Evolutionary conservation across 2,329 filamentous ascomycete species (phyloP).

Genomic region (Colletotrichum chrysophilum): DNA sequence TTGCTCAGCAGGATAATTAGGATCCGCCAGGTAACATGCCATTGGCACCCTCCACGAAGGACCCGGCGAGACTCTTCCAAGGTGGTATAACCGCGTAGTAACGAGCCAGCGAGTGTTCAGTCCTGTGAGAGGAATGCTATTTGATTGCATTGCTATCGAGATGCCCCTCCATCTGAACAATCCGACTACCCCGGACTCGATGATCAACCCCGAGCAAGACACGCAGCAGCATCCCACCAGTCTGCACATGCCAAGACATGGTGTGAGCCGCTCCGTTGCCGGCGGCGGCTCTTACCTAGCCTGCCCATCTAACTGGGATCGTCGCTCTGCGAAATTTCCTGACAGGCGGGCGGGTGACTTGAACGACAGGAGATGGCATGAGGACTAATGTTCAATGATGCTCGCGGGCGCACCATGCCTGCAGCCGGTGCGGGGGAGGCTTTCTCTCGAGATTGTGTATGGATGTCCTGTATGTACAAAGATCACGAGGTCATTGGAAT

Average conservation of each 20-base stretch:
- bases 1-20: neutral
- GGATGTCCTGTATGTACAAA: neutral
- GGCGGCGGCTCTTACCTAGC: slow-evolving; percentile 8
- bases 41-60: neutral
- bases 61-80: neutral
- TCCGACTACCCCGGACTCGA: neutral
- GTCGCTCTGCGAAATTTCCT: neutral
- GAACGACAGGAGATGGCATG: neutral
- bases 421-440: slow-evolving; percentile 14
- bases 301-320: neutral
- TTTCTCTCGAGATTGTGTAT: neutral
- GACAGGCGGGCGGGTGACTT: neutral
- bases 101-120: neutral
- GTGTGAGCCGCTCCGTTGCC: slow-evolving; percentile 9
- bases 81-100: neutral
- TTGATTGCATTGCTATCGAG: neutral
- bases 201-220: slow-evolving; percentile 1
- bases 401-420: neutral
- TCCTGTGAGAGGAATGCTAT: neutral
- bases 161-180: neutral
- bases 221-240: neutral
- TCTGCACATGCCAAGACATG: neutral
- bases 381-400: neutral
- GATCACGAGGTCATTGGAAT: neutral
- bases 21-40: neutral